A percentile compares a stretch with the other conserved stretches of the same genome.
Evolutionary conservation across 208 protist genomes (phyloP).

Genomic region (Leptomonas pyrrhocoris): DNA sequence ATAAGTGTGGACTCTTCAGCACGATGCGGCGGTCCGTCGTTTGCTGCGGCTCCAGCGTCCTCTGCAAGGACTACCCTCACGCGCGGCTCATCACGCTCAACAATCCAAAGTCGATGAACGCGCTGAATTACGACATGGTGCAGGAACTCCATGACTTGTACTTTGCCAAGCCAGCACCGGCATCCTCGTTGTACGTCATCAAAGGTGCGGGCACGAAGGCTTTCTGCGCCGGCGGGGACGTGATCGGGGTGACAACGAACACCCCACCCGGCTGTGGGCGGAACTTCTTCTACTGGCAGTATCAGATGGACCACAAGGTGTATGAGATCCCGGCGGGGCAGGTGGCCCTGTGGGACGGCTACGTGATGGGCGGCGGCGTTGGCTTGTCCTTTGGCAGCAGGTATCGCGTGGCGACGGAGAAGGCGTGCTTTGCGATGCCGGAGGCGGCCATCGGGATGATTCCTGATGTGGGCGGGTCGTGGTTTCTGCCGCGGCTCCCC

Average conservation of each 20-base stretch:
- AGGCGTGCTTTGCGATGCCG: constrained; percentile 83
- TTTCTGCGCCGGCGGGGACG: constrained; percentile 90
- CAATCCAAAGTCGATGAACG: constrained; percentile 61
- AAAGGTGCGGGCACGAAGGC: constrained; percentile 71
- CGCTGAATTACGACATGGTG: constrained; percentile 64
- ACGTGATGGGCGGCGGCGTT: constrained; percentile 82
- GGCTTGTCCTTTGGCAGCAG: constrained; percentile 74
- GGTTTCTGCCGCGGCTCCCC: constrained; percentile 66
- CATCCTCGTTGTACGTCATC: constrained; percentile 50
- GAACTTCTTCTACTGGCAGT: constrained; percentile 72
- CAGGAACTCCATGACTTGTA: constrained; percentile 40
- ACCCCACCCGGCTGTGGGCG: constrained; percentile 27
- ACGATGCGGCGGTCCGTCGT: not conserved
- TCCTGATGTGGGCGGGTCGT: constrained; percentile 80
- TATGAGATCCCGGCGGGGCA: constrained; percentile 49
- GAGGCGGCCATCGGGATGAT: constrained; percentile 85
- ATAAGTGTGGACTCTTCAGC: not conserved
- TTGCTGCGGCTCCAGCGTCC: constrained; percentile 22
- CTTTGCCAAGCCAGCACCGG: constrained; percentile 34
- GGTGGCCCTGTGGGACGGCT: constrained; percentile 83
- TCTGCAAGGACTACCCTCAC: constrained; percentile 57
- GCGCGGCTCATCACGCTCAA: constrained; percentile 62
- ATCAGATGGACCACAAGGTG: constrained; percentile 73
- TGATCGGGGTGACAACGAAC: constrained; percentile 49
- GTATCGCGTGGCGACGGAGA: constrained; percentile 81